Percentiles rank a stretch among this genome's conserved stretches.
Evolutionary conservation across 345 rosid species (phyloP).

Genomic region (Arabidopsis suecica): DNA sequence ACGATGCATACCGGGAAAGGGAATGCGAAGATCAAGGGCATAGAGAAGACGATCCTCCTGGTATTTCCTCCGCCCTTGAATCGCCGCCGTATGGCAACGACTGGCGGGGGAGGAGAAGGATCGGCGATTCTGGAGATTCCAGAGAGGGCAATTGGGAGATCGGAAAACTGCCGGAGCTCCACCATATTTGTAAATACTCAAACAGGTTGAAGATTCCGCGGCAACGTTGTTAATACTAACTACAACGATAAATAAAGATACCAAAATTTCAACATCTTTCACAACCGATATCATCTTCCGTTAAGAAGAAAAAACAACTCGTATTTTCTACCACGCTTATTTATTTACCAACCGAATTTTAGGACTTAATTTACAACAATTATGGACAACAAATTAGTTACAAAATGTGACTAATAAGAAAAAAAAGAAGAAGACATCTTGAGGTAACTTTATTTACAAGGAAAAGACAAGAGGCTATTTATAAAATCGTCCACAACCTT

Average conservation of each 20-base stretch:
- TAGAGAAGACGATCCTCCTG: conserved; percentile 84
- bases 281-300: background rate
- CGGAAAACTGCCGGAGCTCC: conserved; percentile 94
- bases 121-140: conserved; percentile 58
- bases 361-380: no score
- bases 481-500: background rate
- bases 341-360: no score
- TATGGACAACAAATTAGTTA: no score
- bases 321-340: background rate
- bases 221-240: background rate
- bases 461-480: background rate
- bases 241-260: background rate
- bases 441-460: background rate
- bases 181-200: conserved; percentile 77
- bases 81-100: conserved; percentile 68
- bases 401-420: no score
- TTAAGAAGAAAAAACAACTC: background rate
- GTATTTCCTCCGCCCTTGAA: conserved; percentile 71
- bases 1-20: conserved; percentile 67
- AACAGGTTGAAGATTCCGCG: conserved; percentile 80
- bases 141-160: conserved; percentile 81
- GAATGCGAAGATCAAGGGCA: conserved; percentile 73
- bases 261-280: background rate
- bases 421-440: no score
- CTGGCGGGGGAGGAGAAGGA: conserved; percentile 42